Percentiles rank a stretch among this genome's conserved stretches.
These are phyloP conservation scores for Spatholobus suberectus DNA, from an alignment of 306 rosid genomes.

Conservation along the genomic window DNA sequence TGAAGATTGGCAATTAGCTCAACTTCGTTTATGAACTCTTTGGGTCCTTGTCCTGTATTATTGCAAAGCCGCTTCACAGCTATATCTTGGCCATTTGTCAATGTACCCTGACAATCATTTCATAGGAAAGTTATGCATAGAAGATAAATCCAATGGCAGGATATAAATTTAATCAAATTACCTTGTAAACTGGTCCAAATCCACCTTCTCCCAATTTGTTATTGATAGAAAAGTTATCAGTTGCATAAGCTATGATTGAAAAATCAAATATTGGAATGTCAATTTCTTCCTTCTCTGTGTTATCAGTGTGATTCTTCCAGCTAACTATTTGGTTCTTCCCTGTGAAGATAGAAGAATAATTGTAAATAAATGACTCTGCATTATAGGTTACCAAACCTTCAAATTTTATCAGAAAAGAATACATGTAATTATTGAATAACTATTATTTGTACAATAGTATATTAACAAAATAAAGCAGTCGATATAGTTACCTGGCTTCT, in stretches of 20 bases:
- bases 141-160: background rate
- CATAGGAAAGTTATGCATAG: constrained; percentile 2
- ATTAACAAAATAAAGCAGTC: background rate
- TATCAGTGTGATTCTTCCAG: constrained; percentile 17
- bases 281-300: constrained; percentile 36
- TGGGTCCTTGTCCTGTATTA: constrained; percentile 62
- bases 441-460: background rate
- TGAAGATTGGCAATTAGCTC: constrained; percentile 67
- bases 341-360: constrained; percentile 11
- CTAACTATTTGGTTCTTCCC: constrained; percentile 9
- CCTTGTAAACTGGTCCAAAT: constrained; percentile 68
- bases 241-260: constrained; percentile 50
- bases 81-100: constrained; percentile 54
- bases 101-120: constrained; percentile 57
- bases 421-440: background rate
- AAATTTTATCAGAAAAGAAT: background rate
- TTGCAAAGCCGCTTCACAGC: constrained; percentile 72
- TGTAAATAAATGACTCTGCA: background rate
- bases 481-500: constrained; percentile 28
- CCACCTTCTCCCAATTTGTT: constrained; percentile 66
- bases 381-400: background rate
- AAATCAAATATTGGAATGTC: constrained; percentile 60
- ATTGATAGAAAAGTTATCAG: constrained; percentile 46
- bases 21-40: constrained; percentile 72
- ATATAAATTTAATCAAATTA: background rate